Conservation (phyloP, 805 yeast genomes). For the Pichia occidentalis region DNA sequence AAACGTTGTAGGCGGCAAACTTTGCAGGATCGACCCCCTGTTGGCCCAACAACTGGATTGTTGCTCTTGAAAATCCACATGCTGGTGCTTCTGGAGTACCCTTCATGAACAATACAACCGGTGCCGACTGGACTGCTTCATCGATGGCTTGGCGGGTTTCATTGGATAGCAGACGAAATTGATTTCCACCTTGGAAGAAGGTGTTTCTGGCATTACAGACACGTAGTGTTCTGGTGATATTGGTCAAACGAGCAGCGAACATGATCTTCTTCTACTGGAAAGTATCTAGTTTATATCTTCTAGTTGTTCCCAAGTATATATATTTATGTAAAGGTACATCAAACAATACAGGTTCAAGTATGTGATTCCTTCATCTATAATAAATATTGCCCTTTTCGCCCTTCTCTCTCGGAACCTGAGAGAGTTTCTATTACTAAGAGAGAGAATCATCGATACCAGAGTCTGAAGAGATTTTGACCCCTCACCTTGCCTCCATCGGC, state of each 20-base stretch:
- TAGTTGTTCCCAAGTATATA: not conserved
- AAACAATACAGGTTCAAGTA: too few species aligned
- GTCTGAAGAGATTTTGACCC: too few species aligned
- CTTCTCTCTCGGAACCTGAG: too few species aligned
- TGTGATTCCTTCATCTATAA: too few species aligned
- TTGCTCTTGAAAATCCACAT: conserved; percentile 95
- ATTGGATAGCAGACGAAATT: conserved; percentile 50
- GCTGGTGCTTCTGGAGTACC: conserved; percentile 98
- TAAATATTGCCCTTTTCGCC: too few species aligned
- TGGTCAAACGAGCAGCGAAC: conserved; percentile 3
- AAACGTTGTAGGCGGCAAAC: conserved; percentile 94
- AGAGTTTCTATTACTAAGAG: too few species aligned
- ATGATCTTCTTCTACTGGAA: too few species aligned
- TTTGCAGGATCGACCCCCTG: conserved; percentile 96
- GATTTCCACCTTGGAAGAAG: too few species aligned
- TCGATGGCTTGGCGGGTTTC: conserved; percentile 83
- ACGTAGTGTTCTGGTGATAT: not conserved
- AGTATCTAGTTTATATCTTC: too few species aligned
- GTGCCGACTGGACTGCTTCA: conserved; percentile 79
- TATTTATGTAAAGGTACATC: too few species aligned
- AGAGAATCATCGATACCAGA: too few species aligned
- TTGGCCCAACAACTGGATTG: conserved; percentile 87
- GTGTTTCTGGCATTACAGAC: conserved; percentile 4
- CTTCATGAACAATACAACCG: conserved; percentile 96
- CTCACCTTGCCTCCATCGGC: too few species aligned